These are phyloP conservation scores for Macrolepiota albuminosa DNA, from an alignment of 768 basidiomycete genomes.

Conservation along the genomic window DNA sequence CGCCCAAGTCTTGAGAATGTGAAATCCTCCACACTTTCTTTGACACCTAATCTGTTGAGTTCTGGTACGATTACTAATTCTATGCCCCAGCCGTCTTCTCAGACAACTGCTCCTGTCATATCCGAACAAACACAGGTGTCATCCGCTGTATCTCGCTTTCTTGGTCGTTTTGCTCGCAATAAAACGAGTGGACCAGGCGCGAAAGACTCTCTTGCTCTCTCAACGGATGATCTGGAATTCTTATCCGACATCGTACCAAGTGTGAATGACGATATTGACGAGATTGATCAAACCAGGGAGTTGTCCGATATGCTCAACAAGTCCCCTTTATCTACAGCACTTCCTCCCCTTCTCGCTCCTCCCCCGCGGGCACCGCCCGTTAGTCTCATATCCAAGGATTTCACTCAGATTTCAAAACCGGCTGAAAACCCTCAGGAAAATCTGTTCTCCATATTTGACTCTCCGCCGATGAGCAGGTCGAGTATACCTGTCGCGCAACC, in stretches of 20 bases:
- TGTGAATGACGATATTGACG: constrained; percentile 36
- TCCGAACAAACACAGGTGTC: constrained; percentile 27
- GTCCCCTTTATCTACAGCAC: constrained; percentile 32
- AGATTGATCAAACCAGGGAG: constrained; percentile 28
- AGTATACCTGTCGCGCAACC: constrained; percentile 5
- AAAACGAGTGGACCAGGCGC: constrained; percentile 30
- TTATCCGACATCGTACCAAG: constrained; percentile 66
- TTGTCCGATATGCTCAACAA: constrained; percentile 39
- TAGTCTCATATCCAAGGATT: background rate
- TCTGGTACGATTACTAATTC: background rate
- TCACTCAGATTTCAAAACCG: background rate
- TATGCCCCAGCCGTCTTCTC: constrained; percentile 8
- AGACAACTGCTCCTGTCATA: constrained; percentile 12
- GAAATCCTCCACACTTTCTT: constrained; percentile 3
- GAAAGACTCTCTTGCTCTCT: constrained; percentile 62
- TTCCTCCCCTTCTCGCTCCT: constrained; percentile 45
- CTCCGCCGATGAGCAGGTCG: constrained; percentile 11
- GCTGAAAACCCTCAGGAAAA: constrained; percentile 14
- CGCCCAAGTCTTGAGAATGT: constrained; percentile 22
- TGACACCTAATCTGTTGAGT: constrained; percentile 10
- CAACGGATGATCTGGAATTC: constrained; percentile 78
- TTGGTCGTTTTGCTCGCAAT: constrained; percentile 65
- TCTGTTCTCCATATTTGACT: constrained; percentile 26
- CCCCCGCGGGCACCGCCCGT: constrained; percentile 23
- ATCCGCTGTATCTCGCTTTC: constrained; percentile 81